Conservation (phyloP, 2,329 filamentous ascomycete genomes). For the Drechslerella dactyloides region DNA sequence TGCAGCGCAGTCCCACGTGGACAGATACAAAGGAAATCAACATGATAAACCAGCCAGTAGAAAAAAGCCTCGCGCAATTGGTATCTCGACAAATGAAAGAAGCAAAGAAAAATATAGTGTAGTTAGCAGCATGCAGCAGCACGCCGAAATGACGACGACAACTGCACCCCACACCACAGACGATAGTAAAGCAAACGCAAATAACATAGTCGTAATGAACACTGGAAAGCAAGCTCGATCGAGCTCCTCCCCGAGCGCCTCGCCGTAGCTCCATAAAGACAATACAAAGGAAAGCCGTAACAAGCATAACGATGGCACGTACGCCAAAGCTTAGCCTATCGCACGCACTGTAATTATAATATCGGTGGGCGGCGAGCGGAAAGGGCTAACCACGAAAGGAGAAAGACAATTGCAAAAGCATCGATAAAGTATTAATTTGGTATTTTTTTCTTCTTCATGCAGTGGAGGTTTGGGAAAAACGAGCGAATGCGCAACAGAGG, state of each 20-base stretch:
- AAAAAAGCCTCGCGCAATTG: conserved; percentile 1
- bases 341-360: neutral
- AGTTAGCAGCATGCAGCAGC: no score
- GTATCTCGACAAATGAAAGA: neutral
- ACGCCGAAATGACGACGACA: no score
- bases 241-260: no score
- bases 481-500: conserved; percentile 25
- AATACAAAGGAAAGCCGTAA: neutral
- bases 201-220: no score
- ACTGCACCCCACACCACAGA: no score
- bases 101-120: neutral
- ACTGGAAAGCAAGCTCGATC: no score
- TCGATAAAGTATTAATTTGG: no score
- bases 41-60: no score
- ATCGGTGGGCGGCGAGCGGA: neutral
- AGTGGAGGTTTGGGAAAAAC: conserved; percentile 3
- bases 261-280: neutral
- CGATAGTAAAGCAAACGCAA: no score
- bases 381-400: neutral
- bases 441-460: no score
- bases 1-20: no score
- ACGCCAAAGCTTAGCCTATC: neutral
- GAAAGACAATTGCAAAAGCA: conserved; percentile 1
- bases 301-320: neutral
- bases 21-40: neutral